Evolutionary conservation across 1,284 basidiomycete genomes (phyloP), one percentile per base, ranked within the genome.

Genomic region (Microbotryum lychnidis-dioicae): DNA sequence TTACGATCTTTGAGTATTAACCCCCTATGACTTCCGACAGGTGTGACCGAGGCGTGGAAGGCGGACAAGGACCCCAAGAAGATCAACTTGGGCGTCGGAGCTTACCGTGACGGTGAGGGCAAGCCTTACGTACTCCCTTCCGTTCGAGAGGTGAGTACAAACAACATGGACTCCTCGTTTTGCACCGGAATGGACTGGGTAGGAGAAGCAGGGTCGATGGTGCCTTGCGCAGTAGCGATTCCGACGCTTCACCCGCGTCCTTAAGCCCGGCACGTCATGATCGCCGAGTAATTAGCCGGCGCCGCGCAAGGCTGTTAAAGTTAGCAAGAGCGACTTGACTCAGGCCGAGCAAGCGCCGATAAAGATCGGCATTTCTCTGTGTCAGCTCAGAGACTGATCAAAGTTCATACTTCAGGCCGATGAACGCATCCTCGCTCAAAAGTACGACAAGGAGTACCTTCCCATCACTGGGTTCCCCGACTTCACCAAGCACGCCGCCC

Each of bases 391-490:
- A 42, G 37, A 18, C 37, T 42, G 37, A 42, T 16, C 4, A 12
- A 18, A 18, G 9, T 42, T 42, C 12, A 6, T 10, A 3, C 6
- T 55, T 48, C 66, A 89, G 88, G 91, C 91, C n/a, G 91, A 96
- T 75, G 82, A 87, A 69, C 75, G 83, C 62, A 77, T 97, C 64
- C 79, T 82, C 63, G 77, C 80, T 37, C 79, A 83, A 66, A 83
- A 84, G 68, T 81, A 82, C 52, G 94, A 98, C 85, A 97, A 98
- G 80, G 94, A 98, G 78, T 98, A 98, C 78, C 84, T 97, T 54
- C 91, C 91, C 67, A 98, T 98, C 77, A 94, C 90, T 58, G 91
- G 92, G 75, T 84, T 91, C 57, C 79, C 85, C 48, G 82, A 87
- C 59, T 97, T 97, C 77, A 93, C 87, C 72, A 85, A 87, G 76